phyloP scores from a whole-genome alignment of 1,284 basidiomycete species.

The Singerocomus inundabilis region DNA sequence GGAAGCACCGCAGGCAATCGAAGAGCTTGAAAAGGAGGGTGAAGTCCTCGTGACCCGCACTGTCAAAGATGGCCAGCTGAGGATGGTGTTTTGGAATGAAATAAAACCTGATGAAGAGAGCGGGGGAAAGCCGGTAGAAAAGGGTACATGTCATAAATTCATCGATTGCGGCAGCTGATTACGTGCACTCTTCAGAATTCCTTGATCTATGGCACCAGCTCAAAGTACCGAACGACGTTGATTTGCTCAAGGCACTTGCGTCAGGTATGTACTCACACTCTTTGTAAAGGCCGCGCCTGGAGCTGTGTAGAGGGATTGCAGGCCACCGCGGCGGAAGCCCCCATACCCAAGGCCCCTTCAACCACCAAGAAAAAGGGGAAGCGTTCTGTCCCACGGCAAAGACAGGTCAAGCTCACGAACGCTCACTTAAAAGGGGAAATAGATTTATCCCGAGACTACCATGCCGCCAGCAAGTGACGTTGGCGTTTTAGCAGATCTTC shows the following conservation, averaged over 20 bases:
- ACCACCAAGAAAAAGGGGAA: conserved; percentile 78
- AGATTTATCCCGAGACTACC: conserved; percentile 75
- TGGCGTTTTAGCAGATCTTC: background rate
- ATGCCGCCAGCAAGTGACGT: conserved; percentile 31
- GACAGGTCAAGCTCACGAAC: conserved; percentile 82
- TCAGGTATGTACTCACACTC: conserved; percentile 45
- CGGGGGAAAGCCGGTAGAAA: conserved; percentile 71
- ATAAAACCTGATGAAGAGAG: conserved; percentile 71
- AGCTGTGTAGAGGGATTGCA: conserved; percentile 65
- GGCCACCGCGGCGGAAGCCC: conserved; percentile 59
- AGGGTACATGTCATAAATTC: conserved; percentile 51
- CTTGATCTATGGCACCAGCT: conserved; percentile 82
- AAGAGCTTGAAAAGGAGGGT: conserved; percentile 84
- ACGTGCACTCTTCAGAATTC: conserved; percentile 62
- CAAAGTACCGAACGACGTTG: conserved; percentile 81
- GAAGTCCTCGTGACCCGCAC: conserved; percentile 85
- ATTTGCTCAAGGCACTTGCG: conserved; percentile 72
- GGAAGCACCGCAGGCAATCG: conserved; percentile 76
- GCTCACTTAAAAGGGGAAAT: conserved; percentile 82
- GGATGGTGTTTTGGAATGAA: conserved; percentile 92
- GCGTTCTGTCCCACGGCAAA: conserved; percentile 69
- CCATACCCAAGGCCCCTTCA: conserved; percentile 52
- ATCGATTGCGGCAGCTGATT: background rate
- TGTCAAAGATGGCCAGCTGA: conserved; percentile 77
- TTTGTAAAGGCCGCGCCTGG: conserved; percentile 1